Percentiles rank a stretch among this genome's conserved stretches.
These are phyloP conservation scores for Lentithecium fluviatile DNA, from an alignment of 495 filamentous ascomycete genomes.

Conservation along the genomic window DNA sequence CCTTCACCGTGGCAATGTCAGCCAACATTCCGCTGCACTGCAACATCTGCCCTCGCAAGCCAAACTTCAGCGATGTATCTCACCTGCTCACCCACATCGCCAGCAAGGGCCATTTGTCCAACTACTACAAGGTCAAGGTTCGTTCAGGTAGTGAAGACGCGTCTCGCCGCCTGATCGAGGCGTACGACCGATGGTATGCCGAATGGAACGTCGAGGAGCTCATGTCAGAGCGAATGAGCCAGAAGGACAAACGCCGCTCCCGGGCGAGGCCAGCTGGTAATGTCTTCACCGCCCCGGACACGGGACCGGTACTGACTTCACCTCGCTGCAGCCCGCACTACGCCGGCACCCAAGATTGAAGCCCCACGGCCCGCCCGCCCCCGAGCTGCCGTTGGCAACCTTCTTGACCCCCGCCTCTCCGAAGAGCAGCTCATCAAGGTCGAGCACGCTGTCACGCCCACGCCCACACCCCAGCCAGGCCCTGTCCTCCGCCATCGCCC, in stretches of 20 bases:
- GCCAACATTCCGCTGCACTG: conserved; percentile 65
- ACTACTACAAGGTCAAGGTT: conserved; percentile 71
- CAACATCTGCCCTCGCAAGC: conserved; percentile 73
- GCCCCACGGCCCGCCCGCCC: conserved; percentile 22
- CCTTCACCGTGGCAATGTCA: conserved; percentile 28
- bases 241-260: conserved; percentile 62
- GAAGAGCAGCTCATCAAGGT: conserved; percentile 35
- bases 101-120: conserved; percentile 79
- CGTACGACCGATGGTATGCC: conserved; percentile 71
- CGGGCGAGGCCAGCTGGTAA: conserved; percentile 34
- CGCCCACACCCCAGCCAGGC: conserved; percentile 24
- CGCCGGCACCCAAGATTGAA: conserved; percentile 19
- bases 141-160: conserved; percentile 56
- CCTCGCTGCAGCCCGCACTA: conserved; percentile 10
- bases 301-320: conserved; percentile 4
- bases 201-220: conserved; percentile 61
- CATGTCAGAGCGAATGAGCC: conserved; percentile 66
- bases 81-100: conserved; percentile 84
- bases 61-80: conserved; percentile 80
- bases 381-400: conserved; percentile 13
- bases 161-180: conserved; percentile 51
- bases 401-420: conserved; percentile 35
- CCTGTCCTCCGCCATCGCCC: conserved; percentile 34
- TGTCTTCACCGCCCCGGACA: not conserved
- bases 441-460: conserved; percentile 25